Conservation (phyloP, 2,329 filamentous ascomycete species). For the Phaeosphaeria sp. region DNA sequence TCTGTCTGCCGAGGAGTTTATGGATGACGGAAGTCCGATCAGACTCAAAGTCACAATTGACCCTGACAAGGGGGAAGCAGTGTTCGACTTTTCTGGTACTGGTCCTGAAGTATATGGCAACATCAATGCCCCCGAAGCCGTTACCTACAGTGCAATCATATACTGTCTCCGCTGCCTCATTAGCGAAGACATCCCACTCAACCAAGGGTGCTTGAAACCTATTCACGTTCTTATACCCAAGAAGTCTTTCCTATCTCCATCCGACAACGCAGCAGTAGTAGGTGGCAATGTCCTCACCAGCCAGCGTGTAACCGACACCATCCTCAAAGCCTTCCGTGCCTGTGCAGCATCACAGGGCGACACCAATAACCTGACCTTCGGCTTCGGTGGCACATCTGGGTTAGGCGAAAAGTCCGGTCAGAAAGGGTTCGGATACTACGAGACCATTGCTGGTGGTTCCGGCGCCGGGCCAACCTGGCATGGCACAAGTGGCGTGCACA, state of each 20-base stretch:
- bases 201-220: conserved; percentile 82
- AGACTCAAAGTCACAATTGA: conserved; percentile 77
- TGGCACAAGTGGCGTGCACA: conserved; percentile 78
- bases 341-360: conserved; percentile 81
- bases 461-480: conserved; percentile 77
- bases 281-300: conserved; percentile 80
- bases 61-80: conserved; percentile 73
- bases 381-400: conserved; percentile 67
- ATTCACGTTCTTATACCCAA: conserved; percentile 77
- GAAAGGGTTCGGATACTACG: conserved; percentile 76
- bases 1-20: conserved; percentile 78
- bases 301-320: conserved; percentile 83
- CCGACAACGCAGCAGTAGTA: conserved; percentile 78
- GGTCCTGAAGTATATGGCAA: conserved; percentile 81
- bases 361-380: conserved; percentile 86
- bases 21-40: conserved; percentile 87
- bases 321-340: conserved; percentile 79
- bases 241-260: conserved; percentile 75
- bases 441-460: conserved; percentile 80
- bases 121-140: conserved; percentile 80
- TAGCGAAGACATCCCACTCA: conserved; percentile 80
- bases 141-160: conserved; percentile 84
- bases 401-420: conserved; percentile 12
- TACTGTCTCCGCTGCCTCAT: conserved; percentile 85
- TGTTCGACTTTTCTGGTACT: conserved; percentile 80